These are phyloP conservation scores for Cystoderma amianthinum DNA, from an alignment of 768 basidiomycete genomes.

Conservation along the genomic window DNA sequence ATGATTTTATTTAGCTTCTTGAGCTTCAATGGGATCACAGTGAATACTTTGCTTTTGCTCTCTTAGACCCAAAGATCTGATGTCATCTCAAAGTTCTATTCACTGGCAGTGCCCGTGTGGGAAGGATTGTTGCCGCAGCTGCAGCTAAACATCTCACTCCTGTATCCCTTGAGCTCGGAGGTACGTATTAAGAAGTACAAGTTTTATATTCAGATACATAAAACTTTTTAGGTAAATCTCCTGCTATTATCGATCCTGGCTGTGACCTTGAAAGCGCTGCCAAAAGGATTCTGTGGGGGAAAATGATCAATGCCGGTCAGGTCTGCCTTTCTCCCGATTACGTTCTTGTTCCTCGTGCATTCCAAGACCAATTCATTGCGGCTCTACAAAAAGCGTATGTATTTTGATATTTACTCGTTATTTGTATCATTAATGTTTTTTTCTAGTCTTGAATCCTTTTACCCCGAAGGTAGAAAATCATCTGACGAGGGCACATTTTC, in stretches of 20 bases:
- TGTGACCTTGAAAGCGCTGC: slow-evolving; percentile 63
- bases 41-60: slow-evolving; percentile 13
- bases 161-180: slow-evolving; percentile 38
- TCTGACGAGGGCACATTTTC: slow-evolving; percentile 33
- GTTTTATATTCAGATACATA: background rate
- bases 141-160: slow-evolving; percentile 77
- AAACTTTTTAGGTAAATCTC: slow-evolving; percentile 48
- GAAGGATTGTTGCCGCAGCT: slow-evolving; percentile 58
- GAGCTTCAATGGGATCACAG: slow-evolving; percentile 62
- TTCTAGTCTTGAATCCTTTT: slow-evolving; percentile 48
- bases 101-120: slow-evolving; percentile 59
- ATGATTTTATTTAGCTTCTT: slow-evolving; percentile 62
- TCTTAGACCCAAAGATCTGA: background rate
- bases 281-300: slow-evolving; percentile 76
- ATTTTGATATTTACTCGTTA: background rate
- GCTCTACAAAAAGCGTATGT: slow-evolving; percentile 36
- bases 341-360: slow-evolving; percentile 36
- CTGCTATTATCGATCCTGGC: slow-evolving; percentile 65
- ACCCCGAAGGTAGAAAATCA: slow-evolving; percentile 40
- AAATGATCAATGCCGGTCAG: slow-evolving; percentile 67
- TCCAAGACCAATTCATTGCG: slow-evolving; percentile 37
- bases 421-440: background rate
- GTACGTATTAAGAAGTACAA: slow-evolving; percentile 15
- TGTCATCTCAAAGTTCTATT: slow-evolving; percentile 43
- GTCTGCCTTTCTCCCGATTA: slow-evolving; percentile 65